A percentile compares a stretch with the other conserved stretches of the same genome.
phyloP scores from a whole-genome alignment of 371 early-diverging fungal species.

The Actinomucor elegans region DNA sequence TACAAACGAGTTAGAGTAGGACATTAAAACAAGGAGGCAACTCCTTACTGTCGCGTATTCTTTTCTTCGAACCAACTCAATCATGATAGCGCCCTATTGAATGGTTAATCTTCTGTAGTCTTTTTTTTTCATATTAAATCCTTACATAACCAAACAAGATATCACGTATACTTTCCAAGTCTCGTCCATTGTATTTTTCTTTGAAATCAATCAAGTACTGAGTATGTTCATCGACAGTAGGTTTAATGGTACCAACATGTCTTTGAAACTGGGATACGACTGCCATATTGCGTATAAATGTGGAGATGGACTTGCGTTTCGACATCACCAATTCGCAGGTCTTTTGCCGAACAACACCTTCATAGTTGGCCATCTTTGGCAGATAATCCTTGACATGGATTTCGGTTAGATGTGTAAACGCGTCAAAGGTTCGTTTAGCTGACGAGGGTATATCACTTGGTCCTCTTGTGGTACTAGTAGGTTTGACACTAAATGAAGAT shows the following conservation, averaged over 20 bases:
- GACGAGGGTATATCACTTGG: neutral
- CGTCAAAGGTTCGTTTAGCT: slow-evolving; percentile 48
- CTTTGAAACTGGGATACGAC: slow-evolving; percentile 51
- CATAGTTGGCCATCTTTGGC: slow-evolving; percentile 40
- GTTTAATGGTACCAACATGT: no score
- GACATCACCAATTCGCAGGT: slow-evolving; percentile 21
- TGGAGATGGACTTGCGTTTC: slow-evolving; percentile 39
- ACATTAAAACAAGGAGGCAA: neutral
- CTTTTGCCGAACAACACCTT: slow-evolving; percentile 36
- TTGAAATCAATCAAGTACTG: slow-evolving; percentile 28
- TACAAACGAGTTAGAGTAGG: neutral
- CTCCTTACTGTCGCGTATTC: slow-evolving; percentile 63
- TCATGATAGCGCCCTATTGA: slow-evolving; percentile 58
- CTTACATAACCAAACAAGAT: slow-evolving; percentile 43
- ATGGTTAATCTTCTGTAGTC: neutral
- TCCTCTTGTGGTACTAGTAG: neutral
- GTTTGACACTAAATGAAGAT: neutral
- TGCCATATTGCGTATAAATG: slow-evolving; percentile 35
- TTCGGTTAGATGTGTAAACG: slow-evolving; percentile 61
- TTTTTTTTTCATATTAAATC: neutral
- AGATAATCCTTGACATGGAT: slow-evolving; percentile 68
- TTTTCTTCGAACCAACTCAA: slow-evolving; percentile 72
- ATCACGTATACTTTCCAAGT: slow-evolving; percentile 27
- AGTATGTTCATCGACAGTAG: no score
- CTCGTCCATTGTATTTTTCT: slow-evolving; percentile 10